Base-by-base conservation (phyloP, 768 basidiomycete genomes). In the Podaxis carcinomalis region DNA sequence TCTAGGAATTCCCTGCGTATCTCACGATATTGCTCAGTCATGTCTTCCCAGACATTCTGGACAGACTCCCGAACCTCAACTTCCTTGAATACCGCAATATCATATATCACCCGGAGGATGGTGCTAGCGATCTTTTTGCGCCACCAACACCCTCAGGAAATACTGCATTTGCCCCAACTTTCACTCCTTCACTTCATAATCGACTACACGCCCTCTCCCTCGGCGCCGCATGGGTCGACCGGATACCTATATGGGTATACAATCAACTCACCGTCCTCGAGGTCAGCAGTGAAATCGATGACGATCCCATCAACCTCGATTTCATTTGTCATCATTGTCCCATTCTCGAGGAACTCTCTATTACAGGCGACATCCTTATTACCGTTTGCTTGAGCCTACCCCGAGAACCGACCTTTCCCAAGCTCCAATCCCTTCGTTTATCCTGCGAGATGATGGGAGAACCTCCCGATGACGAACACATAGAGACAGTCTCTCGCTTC, bases 341-440 rank as follows among this genome's bases (percentile, higher is more conserved):
- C 6, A 35, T 62, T 27, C 68, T 79, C 27, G 71, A 75, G 62
- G 74, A 73, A 3, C 64, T 79, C n/a, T 74, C 75, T n/a, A 44
- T 77, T 50, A 69, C 74, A 44, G 78, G 78, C 13, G 69, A 67
- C 50, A 64, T 77, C 35, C 60, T 66, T 37, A 60, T 66, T 3
- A 66, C 65, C 5, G 44, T 74, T 2, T 74, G 77, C 57, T 65
- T 68, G 11, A 68, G 70, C 64, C 65, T 78, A 5, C 70, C 75
- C 16, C 59, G 65, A 47, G 67, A 70, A 36, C 42, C 63, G 4
- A 56, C 66, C 27, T 65, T 79, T 2, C 75, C 74, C 3, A 65
- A 66, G 16, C 71, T 79, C 23, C 69, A 66, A 2, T 77, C 75
- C 0, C 75, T 79, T 62, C 72, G 75, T 9, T 57, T 79, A 2